phyloP scores from a whole-genome alignment of 805 yeast genomes.

The Sugiyamaella mastotermitis region DNA sequence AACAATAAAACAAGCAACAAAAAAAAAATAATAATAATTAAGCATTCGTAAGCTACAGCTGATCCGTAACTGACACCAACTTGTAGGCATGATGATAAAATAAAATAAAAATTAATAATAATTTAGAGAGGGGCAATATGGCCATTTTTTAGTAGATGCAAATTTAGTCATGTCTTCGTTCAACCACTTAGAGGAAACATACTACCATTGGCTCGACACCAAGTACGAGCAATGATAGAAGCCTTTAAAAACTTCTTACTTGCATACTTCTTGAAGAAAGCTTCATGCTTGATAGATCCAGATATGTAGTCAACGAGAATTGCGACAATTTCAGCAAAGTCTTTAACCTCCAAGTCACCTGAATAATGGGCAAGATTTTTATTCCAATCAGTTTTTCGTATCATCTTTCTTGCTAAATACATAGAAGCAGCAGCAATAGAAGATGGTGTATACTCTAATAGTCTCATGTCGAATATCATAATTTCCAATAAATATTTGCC shows the following conservation, averaged over 20 bases:
- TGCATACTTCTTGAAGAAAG: constrained; percentile 89
- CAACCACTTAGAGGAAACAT: too few species aligned
- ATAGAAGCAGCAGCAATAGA: constrained; percentile 81
- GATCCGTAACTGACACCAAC: too few species aligned
- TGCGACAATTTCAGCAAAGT: constrained; percentile 64
- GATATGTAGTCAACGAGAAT: constrained; percentile 68
- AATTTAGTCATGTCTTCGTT: too few species aligned
- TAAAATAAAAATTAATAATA: too few species aligned
- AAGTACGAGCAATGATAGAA: constrained; percentile 29
- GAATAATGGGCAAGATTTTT: constrained; percentile 84
- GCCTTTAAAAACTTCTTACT: constrained; percentile 78
- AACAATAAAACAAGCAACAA: too few species aligned
- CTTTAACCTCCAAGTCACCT: constrained; percentile 77
- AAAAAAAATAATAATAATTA: too few species aligned
- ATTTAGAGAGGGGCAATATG: too few species aligned
- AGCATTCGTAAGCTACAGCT: too few species aligned
- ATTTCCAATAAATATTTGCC: constrained; percentile 87
- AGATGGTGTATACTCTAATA: constrained; percentile 70
- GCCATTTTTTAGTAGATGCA: too few species aligned
- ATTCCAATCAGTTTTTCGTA: constrained; percentile 68
- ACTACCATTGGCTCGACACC: constrained; percentile 30
- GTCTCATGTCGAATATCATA: constrained; percentile 66
- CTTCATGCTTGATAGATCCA: constrained; percentile 82
- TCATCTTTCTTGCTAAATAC: constrained; percentile 71
- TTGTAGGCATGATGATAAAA: too few species aligned